These are phyloP conservation scores for Tetraselmis chui DNA, from an alignment of 139 green algal species.

Conservation along the genomic window DNA sequence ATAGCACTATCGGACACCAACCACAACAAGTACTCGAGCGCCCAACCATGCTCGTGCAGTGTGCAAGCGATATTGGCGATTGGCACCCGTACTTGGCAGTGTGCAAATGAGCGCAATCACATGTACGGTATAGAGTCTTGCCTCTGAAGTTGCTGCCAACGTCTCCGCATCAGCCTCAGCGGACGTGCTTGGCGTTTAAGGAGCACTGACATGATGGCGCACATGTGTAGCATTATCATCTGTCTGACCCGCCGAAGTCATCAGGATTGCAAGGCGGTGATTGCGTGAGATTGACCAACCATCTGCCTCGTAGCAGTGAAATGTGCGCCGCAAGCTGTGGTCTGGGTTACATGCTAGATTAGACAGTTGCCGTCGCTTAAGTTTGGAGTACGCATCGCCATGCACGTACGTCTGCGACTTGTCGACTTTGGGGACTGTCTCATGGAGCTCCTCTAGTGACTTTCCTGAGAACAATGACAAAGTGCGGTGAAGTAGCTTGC, in stretches of 20 bases:
- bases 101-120: neutral
- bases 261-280: neutral
- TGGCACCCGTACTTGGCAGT: neutral
- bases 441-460: neutral
- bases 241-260: neutral
- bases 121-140: neutral
- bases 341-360: neutral
- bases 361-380: neutral
- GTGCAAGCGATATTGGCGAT: neutral
- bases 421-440: neutral
- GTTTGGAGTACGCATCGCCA: neutral
- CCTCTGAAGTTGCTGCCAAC: neutral
- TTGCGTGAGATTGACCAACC: neutral
- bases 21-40: neutral
- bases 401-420: neutral
- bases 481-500: neutral
- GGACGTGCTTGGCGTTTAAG: neutral
- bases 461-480: neutral
- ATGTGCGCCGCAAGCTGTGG: neutral
- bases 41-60: neutral
- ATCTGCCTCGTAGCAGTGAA: neutral
- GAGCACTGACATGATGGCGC: neutral
- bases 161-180: neutral
- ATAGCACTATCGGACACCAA: neutral
- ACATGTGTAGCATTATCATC: neutral